Conservation (phyloP, 345 rosid genomes). For the Trapa bicornis region DNA sequence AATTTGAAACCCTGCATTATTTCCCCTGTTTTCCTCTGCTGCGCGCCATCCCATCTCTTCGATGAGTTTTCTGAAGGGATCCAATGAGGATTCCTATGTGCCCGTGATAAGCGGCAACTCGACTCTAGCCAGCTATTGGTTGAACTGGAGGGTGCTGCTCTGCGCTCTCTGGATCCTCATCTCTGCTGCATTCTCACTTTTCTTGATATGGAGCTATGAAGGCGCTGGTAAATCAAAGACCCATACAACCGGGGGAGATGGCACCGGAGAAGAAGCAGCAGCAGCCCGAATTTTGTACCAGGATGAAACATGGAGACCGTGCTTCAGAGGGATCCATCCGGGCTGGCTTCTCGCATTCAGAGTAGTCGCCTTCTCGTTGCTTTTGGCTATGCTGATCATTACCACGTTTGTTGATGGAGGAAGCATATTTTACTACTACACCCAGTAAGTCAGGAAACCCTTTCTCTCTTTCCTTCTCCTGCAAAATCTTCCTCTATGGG, state of each 20-base stretch:
- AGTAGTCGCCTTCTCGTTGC: slow-evolving; percentile 55
- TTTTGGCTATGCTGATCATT: slow-evolving; percentile 43
- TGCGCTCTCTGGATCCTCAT: slow-evolving; percentile 53
- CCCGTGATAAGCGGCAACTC: slow-evolving; percentile 46
- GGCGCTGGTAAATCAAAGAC: slow-evolving; percentile 12
- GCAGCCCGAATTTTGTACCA: slow-evolving; percentile 35
- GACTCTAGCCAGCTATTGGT: slow-evolving; percentile 56
- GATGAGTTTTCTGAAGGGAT: slow-evolving; percentile 38
- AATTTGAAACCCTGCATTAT: too few relatives aligned
- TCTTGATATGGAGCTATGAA: slow-evolving; percentile 61
- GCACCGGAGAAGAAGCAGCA: slow-evolving; percentile 23
- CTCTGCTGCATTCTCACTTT: slow-evolving; percentile 21
- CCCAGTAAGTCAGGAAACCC: slow-evolving; percentile 45
- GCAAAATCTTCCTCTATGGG: background rate
- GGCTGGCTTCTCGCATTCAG: slow-evolving; percentile 86
- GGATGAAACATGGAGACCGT: slow-evolving; percentile 83
- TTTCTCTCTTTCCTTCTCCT: too few relatives aligned
- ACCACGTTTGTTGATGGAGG: slow-evolving; percentile 45
- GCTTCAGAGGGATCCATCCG: slow-evolving; percentile 76
- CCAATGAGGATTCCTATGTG: slow-evolving; percentile 33
- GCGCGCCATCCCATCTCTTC: too few relatives aligned
- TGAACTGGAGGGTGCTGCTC: slow-evolving; percentile 75
- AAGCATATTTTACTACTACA: slow-evolving; percentile 79
- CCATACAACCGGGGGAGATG: slow-evolving; percentile 23
- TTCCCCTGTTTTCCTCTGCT: background rate